Evolutionary conservation across 257 asterid species (phyloP), one percentile per base, ranked within the genome.

Genomic region (Fraxinus quadrangulata): DNA sequence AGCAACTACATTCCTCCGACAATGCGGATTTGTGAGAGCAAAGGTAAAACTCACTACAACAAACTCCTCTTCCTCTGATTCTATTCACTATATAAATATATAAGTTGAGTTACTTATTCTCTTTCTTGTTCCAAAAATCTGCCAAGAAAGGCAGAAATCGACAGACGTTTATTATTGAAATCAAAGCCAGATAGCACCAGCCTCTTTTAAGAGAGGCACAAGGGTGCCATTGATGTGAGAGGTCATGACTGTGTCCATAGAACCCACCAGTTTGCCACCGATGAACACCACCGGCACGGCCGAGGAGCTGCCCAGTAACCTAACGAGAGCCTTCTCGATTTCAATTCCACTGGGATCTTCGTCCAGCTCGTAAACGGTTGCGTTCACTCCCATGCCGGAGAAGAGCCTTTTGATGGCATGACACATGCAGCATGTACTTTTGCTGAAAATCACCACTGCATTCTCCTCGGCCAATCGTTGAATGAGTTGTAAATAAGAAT

Each of bases 161-260:
- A 16, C 24, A 21, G 70, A 6, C 28, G 14, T 40, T 40, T 40
- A 40, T 40, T 40, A 40, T 40, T 40, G 19, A 45, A n/a, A 13
- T 80, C 39, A 84, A 21, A 87, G 89, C 91, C 91, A 87, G 54
- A 87, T 86, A 7, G 91, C 91, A n/a, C 91, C 91, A 0, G 91
- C 91, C 54, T 88, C 82, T 75, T 88, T 88, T 56, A 88, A 89
- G 1, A 88, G 85, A 24, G 87, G 91, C 16, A 86, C 89, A 5
- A 88, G 91, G 0, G 77, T 33, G 72, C 91, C 91, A 42, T 34
- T 77, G 37, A 88, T 86, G 37, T 84, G 89, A 51, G 87, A 78
- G 17, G 87, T 86, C 85, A 88, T 31, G 36, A 88, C 84, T 3
- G 79, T 73, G 11, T 84, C 91, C 73, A 85, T 81, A 0, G 84